Percentiles rank a stretch among this genome's conserved stretches.
Conservation (phyloP, 176 grass and related monocot genomes). For the Dactylis glomerata region DNA sequence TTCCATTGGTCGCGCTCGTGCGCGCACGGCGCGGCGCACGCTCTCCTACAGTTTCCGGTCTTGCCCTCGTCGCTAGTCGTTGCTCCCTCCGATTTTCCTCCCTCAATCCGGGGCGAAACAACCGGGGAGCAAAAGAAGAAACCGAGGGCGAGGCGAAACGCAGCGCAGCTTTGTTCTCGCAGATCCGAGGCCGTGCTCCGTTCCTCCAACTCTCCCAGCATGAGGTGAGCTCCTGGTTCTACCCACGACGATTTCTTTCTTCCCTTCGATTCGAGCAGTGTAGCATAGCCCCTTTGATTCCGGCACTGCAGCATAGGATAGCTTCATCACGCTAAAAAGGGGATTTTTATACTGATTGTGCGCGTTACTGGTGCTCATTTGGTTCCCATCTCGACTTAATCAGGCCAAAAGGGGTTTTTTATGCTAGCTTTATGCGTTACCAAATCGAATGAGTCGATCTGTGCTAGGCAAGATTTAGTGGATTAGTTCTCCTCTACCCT, state of each 20-base stretch:
- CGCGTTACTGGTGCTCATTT: background rate
- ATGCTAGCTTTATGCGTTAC: background rate
- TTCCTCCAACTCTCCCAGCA: background rate
- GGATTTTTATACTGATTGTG: background rate
- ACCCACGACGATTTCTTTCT: no score
- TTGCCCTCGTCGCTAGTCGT: slow-evolving; percentile 14
- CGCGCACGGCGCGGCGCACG: no score
- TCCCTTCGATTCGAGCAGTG: background rate
- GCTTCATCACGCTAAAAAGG: background rate
- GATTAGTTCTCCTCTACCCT: background rate
- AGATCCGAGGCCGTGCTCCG: slow-evolving; percentile 14
- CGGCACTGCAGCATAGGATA: background rate
- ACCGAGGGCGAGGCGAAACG: background rate
- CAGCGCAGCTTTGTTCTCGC: background rate
- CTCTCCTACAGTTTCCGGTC: background rate
- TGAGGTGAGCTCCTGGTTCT: slow-evolving; percentile 35
- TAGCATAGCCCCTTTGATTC: background rate
- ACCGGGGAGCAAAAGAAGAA: background rate
- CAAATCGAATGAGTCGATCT: background rate
- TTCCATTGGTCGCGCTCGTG: background rate
- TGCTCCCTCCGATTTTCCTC: slow-evolving; percentile 7
- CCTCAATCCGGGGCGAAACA: slow-evolving; percentile 9
- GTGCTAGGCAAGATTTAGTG: background rate
- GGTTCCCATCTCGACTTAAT: background rate
- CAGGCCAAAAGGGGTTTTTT: background rate